Base-by-base conservation (phyloP, 768 basidiomycete species). In the Auriscalpium vulgare region DNA sequence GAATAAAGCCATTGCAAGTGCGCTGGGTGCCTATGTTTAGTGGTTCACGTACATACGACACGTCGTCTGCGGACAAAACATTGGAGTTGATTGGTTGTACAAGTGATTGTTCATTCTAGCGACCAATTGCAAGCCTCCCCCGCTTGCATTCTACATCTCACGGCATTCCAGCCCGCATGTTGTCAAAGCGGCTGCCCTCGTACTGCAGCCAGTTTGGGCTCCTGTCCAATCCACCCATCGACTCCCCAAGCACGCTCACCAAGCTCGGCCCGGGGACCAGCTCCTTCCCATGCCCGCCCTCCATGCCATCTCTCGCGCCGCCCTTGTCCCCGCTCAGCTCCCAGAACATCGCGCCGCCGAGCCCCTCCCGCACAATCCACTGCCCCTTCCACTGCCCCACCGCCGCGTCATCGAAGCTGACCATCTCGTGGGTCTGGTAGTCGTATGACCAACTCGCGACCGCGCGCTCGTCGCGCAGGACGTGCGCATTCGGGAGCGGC, bases 331-430 rank as follows among this genome's bases (percentile, higher is more conserved):
- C 92, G 62, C 86, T 88, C 44, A 95, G 75, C 68, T 95, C 91
- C 91, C 91, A 93, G 62, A 87, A 87, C 97, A 99, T 99, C 54
- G 87, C 88, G 0, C 97, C 97, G 7, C 89, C 91, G 4, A 98
- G 72, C 0, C 82, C 80, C 65, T 87, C 80, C 37, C 80, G 76
- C 63, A 74, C 75, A 66, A 98, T 93, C 74, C 87, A 97, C 56
- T 79, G 77, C 13, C 88, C 91, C 69, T 95, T 94, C 78, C 79
- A 78, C 51, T 69, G 68, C 2, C 79, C 91, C 2, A 89, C 78
- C 19, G 80, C 72, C 54, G 85, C 87, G 45, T 74, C 79, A 66
- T 95, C 92, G 66, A 82, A 95, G 66, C 87, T 87, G 61, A 95
- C 74, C 83, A 92, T 83, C 71, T 97, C 93, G 59, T 76, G 76